Evolutionary conservation across 352 stramenopile species (phyloP).

Genomic region (Phytophthora vignae): DNA sequence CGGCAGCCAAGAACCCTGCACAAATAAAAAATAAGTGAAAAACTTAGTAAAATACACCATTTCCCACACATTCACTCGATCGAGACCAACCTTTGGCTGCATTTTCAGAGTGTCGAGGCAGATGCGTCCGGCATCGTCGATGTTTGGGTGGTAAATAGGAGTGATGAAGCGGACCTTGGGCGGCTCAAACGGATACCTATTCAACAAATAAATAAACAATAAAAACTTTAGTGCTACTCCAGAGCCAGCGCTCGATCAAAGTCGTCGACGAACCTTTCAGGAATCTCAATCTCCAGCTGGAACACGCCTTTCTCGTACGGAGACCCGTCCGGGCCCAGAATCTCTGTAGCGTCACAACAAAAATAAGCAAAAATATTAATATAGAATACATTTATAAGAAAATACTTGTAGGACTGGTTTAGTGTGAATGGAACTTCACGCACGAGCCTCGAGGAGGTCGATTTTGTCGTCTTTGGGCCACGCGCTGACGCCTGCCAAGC

Average conservation of each 20-base stretch:
- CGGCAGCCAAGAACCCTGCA: constrained; percentile 89
- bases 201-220: constrained; percentile 6
- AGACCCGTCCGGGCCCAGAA: constrained; percentile 80
- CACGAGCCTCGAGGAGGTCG: constrained; percentile 80
- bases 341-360: constrained; percentile 50
- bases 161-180: constrained; percentile 83
- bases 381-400: not conserved
- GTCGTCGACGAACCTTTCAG: constrained; percentile 41
- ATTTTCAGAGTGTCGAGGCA: constrained; percentile 94
- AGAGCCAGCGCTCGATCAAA: not conserved
- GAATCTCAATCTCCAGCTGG: constrained; percentile 75
- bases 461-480: constrained; percentile 83
- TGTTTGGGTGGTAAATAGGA: constrained; percentile 89
- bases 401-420: not conserved
- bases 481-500: constrained; percentile 64
- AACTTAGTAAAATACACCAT: not conserved
- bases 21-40: not conserved
- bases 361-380: not conserved
- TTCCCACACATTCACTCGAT: not conserved
- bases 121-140: constrained; percentile 88
- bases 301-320: constrained; percentile 86
- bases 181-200: constrained; percentile 86
- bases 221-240: not conserved
- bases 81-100: constrained; percentile 75
- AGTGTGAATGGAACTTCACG: constrained; percentile 14